These are phyloP conservation scores for Urochloa ruziziensis DNA, from an alignment of 176 grass and related monocot genomes.

Conservation along the genomic window DNA sequence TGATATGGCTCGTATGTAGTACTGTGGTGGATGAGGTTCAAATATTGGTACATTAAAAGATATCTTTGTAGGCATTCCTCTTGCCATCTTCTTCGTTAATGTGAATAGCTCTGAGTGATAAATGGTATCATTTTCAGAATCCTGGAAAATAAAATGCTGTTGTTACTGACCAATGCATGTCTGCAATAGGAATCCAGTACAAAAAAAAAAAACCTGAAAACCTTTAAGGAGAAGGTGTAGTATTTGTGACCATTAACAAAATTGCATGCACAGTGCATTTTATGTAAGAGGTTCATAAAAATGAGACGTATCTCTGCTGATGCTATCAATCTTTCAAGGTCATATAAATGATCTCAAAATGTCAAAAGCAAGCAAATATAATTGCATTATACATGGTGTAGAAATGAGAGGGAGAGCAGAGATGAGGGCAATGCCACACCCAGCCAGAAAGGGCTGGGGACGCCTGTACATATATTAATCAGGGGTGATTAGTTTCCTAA, in stretches of 20 bases:
- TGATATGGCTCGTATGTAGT: conserved; percentile 91
- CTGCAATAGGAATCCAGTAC: conserved; percentile 3
- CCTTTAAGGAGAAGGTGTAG: not conserved
- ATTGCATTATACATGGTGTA: not conserved
- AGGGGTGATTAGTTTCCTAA: no score
- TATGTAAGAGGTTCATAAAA: not conserved
- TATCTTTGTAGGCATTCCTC: conserved; percentile 73
- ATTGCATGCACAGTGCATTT: conserved; percentile 12
- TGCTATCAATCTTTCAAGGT: not conserved
- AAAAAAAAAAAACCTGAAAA: not conserved
- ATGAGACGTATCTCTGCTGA: conserved; percentile 6
- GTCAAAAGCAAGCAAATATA: conserved; percentile 27
- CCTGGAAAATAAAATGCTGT: conserved; percentile 49
- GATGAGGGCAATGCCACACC: no score
- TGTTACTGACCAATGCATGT: conserved; percentile 19
- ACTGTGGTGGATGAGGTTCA: conserved; percentile 97
- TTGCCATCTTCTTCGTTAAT: conserved; percentile 87
- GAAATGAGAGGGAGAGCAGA: no score
- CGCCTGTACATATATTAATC: no score
- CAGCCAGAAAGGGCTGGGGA: no score
- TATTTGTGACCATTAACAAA: not conserved
- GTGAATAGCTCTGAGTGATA: conserved; percentile 94
- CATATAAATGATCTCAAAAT: conserved; percentile 5
- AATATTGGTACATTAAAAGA: conserved; percentile 96
- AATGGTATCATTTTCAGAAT: conserved; percentile 99